Evolutionary conservation across 1,284 basidiomycete species (phyloP), one percentile per base, ranked within the genome.

Genomic region (Baeospora myosura): DNA sequence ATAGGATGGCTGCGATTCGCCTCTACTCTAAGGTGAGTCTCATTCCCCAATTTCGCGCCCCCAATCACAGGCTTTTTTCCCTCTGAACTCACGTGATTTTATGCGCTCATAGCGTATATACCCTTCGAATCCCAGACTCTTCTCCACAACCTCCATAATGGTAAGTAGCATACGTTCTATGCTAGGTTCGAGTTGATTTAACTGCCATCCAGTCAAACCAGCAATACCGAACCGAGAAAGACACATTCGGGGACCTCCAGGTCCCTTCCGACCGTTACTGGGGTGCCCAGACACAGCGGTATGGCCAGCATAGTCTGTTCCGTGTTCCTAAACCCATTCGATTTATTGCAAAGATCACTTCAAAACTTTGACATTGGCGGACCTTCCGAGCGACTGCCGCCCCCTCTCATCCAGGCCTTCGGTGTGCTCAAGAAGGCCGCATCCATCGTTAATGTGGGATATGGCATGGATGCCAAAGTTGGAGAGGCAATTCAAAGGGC

Each of bases 351-450:
- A 50, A 89, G 87, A 38, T 96, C 93, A 21, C 73, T 98, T 51
- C 88, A 94, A 65, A 99, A 99, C 69, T 99, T 99, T 59, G 94
- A 98, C 64, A 99, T 99, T 54, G 96, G 95, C 48, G 96, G 96
- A 29, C 80, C 86, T 21, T 71, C 87, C 4, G 96, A 98, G 65
- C 82, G 93, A 49, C 82, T 98, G 58, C 96, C 96, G 2, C 78
- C 79, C 23, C 93, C 95, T 14, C 72, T 99, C 42, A 97, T 98
- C 71, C 91, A 96, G 63, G 96, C 96, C 0, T 98, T 99, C 53
- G 96, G 94, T 61, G 82, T 97, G 14, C 76, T 99, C 59, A 99
- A 99, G 71, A 97, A 97, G 69, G 94, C 96, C 6, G 96, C 96
- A 6, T 87, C 93, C 10, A 70, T 86, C 46, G 93, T 98, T 51